A percentile compares a stretch with the other conserved stretches of the same genome.
These are phyloP conservation scores for Cladosporium sphaerospermum DNA, from an alignment of 2,329 filamentous ascomycete species.

Conservation along the genomic window DNA sequence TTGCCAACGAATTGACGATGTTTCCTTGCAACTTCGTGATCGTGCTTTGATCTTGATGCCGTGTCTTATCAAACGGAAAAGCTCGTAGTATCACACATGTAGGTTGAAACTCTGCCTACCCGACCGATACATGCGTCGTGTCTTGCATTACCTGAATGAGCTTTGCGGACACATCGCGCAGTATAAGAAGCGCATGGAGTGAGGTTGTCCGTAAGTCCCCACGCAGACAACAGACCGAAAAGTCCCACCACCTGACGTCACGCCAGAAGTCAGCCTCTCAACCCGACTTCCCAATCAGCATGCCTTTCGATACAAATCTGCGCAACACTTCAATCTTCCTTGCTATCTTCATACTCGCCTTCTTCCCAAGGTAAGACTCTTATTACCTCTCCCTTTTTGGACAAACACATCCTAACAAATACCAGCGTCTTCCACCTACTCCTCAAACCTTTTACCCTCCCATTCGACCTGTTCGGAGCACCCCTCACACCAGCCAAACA, in stretches of 20 bases:
- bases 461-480: constrained; percentile 21
- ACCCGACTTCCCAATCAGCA: background rate
- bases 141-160: no score
- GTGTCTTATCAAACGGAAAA: no score
- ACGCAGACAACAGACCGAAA: background rate
- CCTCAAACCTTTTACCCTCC: constrained; percentile 31
- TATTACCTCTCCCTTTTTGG: background rate
- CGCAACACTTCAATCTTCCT: constrained; percentile 42
- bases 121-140: no score
- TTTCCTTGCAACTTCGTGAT: no score
- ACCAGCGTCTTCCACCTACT: constrained; percentile 36
- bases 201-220: no score
- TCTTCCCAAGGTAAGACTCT: constrained; percentile 36
- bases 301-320: constrained; percentile 21
- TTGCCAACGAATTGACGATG: no score
- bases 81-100: no score
- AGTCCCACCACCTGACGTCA: constrained; percentile 10
- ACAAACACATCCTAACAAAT: constrained; percentile 30
- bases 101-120: no score
- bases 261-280: background rate
- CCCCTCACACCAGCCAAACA: constrained; percentile 28
- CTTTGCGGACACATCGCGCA: no score
- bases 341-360: constrained; percentile 43
- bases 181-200: no score
- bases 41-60: no score